Base-by-base conservation (phyloP, 192 early-diverging fungal species). In the Entomortierella beljakovae region DNA sequence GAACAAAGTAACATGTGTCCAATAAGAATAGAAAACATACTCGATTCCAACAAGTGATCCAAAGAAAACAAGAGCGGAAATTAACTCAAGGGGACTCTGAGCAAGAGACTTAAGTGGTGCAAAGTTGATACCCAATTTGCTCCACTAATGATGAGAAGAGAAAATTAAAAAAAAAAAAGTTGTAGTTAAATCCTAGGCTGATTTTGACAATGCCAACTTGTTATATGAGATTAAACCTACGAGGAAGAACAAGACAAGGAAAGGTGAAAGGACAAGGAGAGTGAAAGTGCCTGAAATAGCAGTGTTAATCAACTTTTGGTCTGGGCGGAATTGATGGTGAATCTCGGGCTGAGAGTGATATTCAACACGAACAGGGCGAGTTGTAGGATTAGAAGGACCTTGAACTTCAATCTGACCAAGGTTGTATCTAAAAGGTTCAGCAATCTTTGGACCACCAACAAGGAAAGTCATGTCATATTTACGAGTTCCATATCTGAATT, bases 1-100 rank as follows among this genome's bases (percentile, higher is more conserved):
- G 68, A 88, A 82, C 28, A 88, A 48, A 49, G 85, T 85, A 37
- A 82, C 64, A 31, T 83, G 75, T 18, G 82, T 85, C 84, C 84
- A 88, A 68, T 88, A 88, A 22, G 64, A 65, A 64, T 81, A 85
- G 38, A 85, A 85, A 15, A 85, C 54, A 32, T 72, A 81, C 54
- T 88, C 86, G 32, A 83, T 83, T 46, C 59, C 76, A 22, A 57
- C 76, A n/a, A 88, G 53, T 7, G 84, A 81, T 48, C 55, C 71
- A 42, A 88, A 66, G 50, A 88, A 88, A n/a, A 68, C 57, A 20
- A 80, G 10, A 20, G 81, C 82, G 6, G 63, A 69, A 29, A 77
- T 43, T 18, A 79, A 43, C 2, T 79, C 75, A 13, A 79, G 52
- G n/a, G 75, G 75, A 11, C 54, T 54, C 34, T 40, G 32, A 34